A percentile compares a stretch with the other conserved stretches of the same genome.
Conservation (phyloP, 805 yeast genomes). For the Ogataea ganodermae region DNA sequence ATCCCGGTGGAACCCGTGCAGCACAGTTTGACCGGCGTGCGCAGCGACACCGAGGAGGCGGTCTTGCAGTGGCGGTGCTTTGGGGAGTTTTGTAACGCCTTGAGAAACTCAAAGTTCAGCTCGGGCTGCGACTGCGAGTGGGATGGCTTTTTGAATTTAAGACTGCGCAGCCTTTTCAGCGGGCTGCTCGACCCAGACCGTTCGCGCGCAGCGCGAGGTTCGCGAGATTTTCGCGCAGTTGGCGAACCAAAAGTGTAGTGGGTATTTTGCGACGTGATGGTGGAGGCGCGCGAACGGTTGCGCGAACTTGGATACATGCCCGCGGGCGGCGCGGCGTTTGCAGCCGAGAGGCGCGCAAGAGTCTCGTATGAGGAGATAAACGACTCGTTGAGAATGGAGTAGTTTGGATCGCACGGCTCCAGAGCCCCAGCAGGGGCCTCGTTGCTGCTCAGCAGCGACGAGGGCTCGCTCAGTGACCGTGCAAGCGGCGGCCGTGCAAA, state of each 20-base stretch:
- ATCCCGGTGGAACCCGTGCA: neutral
- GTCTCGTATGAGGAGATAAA: constrained; percentile 18
- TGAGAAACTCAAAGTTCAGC: constrained; percentile 31
- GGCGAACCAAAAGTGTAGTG: constrained; percentile 4
- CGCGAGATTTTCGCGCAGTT: constrained; percentile 5
- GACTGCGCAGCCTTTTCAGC: constrained; percentile 28
- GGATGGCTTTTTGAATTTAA: constrained; percentile 22
- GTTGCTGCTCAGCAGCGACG: constrained; percentile 16
- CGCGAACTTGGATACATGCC: neutral
- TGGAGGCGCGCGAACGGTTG: constrained; percentile 6
- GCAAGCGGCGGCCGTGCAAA: constrained; percentile 14
- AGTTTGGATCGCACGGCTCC: neutral
- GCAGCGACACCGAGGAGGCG: constrained; percentile 19
- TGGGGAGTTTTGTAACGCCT: constrained; percentile 32
- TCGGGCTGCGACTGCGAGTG: constrained; percentile 28
- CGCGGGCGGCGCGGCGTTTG: neutral
- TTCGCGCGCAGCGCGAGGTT: constrained; percentile 9
- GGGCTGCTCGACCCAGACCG: constrained; percentile 30
- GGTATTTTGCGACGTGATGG: constrained; percentile 8
- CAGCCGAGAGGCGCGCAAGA: constrained; percentile 11
- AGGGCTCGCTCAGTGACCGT: constrained; percentile 26
- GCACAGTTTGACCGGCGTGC: constrained; percentile 19
- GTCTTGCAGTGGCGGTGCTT: constrained; percentile 22
- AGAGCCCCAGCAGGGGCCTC: neutral
- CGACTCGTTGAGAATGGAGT: constrained; percentile 16